Base-by-base conservation (phyloP, 495 filamentous ascomycete genomes). In the Daldinia childiae region DNA sequence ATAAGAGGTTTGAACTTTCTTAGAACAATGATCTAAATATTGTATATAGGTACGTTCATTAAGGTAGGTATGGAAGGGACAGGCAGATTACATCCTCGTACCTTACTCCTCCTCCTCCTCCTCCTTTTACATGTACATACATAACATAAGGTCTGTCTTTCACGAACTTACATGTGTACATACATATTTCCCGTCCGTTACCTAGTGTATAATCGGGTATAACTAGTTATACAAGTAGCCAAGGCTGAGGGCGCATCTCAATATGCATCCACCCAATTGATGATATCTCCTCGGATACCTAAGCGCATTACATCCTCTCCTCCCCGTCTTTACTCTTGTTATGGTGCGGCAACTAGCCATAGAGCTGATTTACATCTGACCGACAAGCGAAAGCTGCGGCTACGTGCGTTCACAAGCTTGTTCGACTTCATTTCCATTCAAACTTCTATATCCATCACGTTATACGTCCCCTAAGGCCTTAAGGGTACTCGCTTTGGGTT, bases 321-420 rank as follows among this genome's bases (percentile, higher is more conserved):
- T 41, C 55, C 14, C 15, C 52, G 21, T 71, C 26, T 3, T 17
- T 62, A 17, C 70, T 62, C 36, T 62, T 54, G 56, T 11, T n/a
- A 51, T 61, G 56, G 30, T 30, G 62, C 54, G 43, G 38, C 59
- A 51, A 48, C n/a, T 45, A 67, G 45, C 64, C 50, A 60, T 61
- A 39, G 60, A 56, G 17, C 21, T 60, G 38, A 43, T 64, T 52
- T 57, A 69, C 67, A 65, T 65, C 57, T 61, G 52, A 66, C 56
- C 29, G 27, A 26, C 55, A 68, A 52, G 64, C 70, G 65, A 73
- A 62, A 50, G 39, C 21, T 58, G 27, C 70, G 70, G 70, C 51
- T 69, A 69, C 65, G 32, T 73, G 70, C 70, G 61, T 65, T 34
- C 54, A n/a, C 30, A 21, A 34, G 41, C 59, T 56, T 55, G 50